A percentile compares a stretch with the other conserved stretches of the same genome.
These are phyloP conservation scores for Crotalaria pallida DNA, from an alignment of 306 rosid species.

Conservation along the genomic window DNA sequence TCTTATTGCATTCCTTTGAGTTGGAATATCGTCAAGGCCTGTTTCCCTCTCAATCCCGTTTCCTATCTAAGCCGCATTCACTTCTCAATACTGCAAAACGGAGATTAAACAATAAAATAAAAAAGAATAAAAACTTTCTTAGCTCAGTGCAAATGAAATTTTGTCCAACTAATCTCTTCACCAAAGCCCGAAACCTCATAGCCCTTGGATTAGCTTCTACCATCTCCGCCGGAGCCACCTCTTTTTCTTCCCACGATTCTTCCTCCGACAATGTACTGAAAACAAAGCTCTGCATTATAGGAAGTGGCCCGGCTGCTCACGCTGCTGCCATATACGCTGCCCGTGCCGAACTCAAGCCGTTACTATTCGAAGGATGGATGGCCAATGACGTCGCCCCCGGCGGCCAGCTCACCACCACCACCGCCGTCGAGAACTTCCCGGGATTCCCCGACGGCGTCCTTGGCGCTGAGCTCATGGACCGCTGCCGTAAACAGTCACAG, in stretches of 20 bases:
- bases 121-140: neutral
- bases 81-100: neutral
- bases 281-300: constrained; percentile 75
- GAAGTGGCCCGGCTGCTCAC: constrained; percentile 88
- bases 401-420: constrained; percentile 84
- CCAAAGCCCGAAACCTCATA: constrained; percentile 35
- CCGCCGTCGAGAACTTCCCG: constrained; percentile 92
- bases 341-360: constrained; percentile 75
- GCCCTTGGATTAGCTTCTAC: constrained; percentile 27
- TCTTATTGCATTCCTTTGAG: too few species aligned
- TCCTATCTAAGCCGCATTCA: too few species aligned
- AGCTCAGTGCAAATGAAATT: constrained; percentile 14
- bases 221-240: constrained; percentile 6
- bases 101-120: neutral
- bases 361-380: constrained; percentile 90
- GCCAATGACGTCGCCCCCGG: constrained; percentile 82
- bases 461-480: constrained; percentile 72
- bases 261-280: constrained; percentile 23
- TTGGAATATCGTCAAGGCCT: too few species aligned
- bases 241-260: constrained; percentile 20
- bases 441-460: constrained; percentile 66
- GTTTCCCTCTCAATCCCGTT: neutral
- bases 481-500: constrained; percentile 53
- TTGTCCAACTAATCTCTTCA: constrained; percentile 22
- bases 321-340: constrained; percentile 87